Evolutionary conservation across 345 rosid genomes (phyloP), one percentile per base, ranked within the genome.

Genomic region (Lumnitzera racemosa): DNA sequence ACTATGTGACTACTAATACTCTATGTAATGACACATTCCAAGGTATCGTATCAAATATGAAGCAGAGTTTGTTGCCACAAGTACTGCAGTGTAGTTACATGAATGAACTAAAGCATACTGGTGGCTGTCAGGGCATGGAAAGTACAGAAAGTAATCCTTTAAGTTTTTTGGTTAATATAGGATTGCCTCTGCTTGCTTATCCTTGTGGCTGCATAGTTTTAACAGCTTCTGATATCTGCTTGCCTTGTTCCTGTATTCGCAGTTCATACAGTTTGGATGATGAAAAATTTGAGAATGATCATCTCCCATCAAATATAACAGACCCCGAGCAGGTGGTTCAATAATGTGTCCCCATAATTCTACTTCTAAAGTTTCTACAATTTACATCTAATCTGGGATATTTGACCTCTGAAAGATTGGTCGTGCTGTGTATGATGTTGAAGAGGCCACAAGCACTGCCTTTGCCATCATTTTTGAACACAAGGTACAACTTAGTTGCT

Each of bases 241-340:
- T 6, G 23, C n/a, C 24, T 48, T 17, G 24, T 27, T 46, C 47
- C 16, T 61, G 14, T n/a, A 13, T 51, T 48, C 73, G 62, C 87
- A 95, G 99, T 61, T 86, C 95, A 62, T 88, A 88, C 65, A 68
- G 78, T 55, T 78, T 90, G 78, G 91, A 84, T 67, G 99, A 90
- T 70, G 74, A 81, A 67, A 86, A 90, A 52, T 79, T 81, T 70
- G 92, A 80, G 72, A 90, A 90, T 56, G 96, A 82, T 61, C 78
- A 77, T 57, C 87, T 82, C 64, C 67, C 74, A 56, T 67, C 88
- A 63, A 85, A 95, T 74, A 67, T 74, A 52, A 84, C 97, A 36
- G 92, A 90, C 73, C 78, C 81, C 72, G 85, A 68, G 57, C 85
- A 86, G 99, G 99, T 95, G 27, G 71, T 61, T 76, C 61, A 36